Conservation (phyloP, 2,329 filamentous ascomycete species). For the Colletotrichum lentis region DNA sequence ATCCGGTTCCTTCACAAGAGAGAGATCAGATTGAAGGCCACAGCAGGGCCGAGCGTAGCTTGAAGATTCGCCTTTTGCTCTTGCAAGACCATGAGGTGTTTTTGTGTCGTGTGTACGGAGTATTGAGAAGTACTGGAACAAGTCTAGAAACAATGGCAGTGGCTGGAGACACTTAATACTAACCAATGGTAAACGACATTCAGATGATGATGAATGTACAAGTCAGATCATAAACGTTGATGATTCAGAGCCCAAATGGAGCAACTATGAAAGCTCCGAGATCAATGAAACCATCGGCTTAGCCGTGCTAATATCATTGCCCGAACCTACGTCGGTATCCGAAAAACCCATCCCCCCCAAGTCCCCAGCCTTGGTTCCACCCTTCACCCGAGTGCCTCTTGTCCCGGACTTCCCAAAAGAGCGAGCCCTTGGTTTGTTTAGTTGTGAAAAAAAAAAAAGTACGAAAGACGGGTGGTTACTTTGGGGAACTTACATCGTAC, state of each 20-base stretch:
- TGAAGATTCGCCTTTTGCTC: neutral
- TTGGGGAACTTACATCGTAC: slow-evolving; percentile 56
- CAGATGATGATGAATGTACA: too few relatives aligned
- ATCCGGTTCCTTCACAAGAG: slow-evolving; percentile 57
- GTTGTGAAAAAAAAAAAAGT: too few relatives aligned
- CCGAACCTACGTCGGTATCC: neutral
- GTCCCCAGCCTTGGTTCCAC: slow-evolving; percentile 27
- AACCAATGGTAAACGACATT: too few relatives aligned
- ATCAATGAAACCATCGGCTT: too few relatives aligned
- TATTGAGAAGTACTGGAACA: too few relatives aligned
- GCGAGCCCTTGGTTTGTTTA: slow-evolving; percentile 45
- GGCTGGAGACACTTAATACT: too few relatives aligned
- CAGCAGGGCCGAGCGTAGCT: neutral
- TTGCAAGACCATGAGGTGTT: rapidly evolving
- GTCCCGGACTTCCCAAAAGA: slow-evolving; percentile 39
- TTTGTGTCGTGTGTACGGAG: too few relatives aligned
- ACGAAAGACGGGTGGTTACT: slow-evolving; percentile 37
- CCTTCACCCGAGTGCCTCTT: slow-evolving; percentile 10
- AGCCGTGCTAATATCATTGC: neutral
- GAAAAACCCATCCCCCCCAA: slow-evolving; percentile 17
- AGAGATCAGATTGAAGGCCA: slow-evolving; percentile 43
- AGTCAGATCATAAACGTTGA: too few relatives aligned
- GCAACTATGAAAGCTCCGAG: too few relatives aligned
- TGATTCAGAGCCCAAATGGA: too few relatives aligned
- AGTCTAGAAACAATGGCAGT: too few relatives aligned